Evolutionary conservation across 2,329 filamentous ascomycete species (phyloP).

Genomic region (Exophiala spinifera): DNA sequence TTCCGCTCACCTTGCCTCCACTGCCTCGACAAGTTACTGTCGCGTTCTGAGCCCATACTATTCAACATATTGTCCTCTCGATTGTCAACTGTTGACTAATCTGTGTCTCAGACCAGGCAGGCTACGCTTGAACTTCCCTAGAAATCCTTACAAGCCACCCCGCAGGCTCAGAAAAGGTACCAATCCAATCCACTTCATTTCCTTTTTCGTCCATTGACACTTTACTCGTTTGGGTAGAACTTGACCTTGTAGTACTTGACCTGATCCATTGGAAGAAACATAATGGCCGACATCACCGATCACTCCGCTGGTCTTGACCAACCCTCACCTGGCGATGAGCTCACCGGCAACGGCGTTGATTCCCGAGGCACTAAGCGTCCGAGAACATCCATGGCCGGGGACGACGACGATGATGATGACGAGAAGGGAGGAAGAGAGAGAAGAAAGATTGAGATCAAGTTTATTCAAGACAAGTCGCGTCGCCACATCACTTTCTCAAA

Average conservation of each 20-base stretch:
- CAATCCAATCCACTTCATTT: slow-evolving; percentile 14
- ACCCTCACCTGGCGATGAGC: slow-evolving; percentile 69
- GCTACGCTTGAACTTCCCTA: neutral
- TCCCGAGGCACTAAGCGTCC: slow-evolving; percentile 84
- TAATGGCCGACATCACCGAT: slow-evolving; percentile 76
- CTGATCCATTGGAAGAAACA: slow-evolving; percentile 31
- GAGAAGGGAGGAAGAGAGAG: slow-evolving; percentile 97
- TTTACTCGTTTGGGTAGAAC: slow-evolving; percentile 27
- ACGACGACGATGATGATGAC: slow-evolving; percentile 96
- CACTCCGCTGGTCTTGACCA: slow-evolving; percentile 70
- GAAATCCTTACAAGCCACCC: neutral
- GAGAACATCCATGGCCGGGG: slow-evolving; percentile 71
- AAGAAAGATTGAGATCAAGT: slow-evolving; percentile 99
- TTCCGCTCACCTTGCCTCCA: slow-evolving; percentile 5
- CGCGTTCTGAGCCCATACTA: neutral
- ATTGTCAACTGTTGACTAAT: slow-evolving; percentile 11
- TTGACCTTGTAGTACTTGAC: slow-evolving; percentile 14
- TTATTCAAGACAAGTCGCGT: slow-evolving; percentile 99
- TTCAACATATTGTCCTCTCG: neutral
- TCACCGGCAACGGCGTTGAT: slow-evolving; percentile 67
- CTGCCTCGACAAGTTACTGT: neutral
- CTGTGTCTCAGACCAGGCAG: slow-evolving; percentile 1
- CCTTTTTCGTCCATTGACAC: slow-evolving; percentile 27
- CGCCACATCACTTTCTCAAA: slow-evolving; percentile 99
- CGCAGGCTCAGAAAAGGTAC: slow-evolving; percentile 12